Percentiles rank a stretch among this genome's conserved stretches.
These are phyloP conservation scores for Cyclaneusma minus DNA, from an alignment of 2,329 filamentous ascomycete genomes.

Conservation along the genomic window DNA sequence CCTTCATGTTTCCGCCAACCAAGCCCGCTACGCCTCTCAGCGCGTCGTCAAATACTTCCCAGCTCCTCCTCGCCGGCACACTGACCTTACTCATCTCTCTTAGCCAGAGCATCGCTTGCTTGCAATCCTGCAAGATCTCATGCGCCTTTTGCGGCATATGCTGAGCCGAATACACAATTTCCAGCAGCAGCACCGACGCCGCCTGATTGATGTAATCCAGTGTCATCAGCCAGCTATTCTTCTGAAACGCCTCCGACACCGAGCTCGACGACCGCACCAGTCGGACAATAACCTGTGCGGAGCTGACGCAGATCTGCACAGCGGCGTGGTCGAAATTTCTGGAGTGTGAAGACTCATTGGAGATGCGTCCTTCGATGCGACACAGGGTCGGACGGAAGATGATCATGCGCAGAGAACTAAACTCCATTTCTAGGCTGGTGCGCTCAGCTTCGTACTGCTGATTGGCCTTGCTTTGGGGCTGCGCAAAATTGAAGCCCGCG, in stretches of 20 bases:
- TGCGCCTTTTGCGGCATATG: slow-evolving; percentile 10
- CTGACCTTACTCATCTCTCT: slow-evolving; percentile 8
- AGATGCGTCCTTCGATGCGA: slow-evolving; percentile 9
- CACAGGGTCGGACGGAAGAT: slow-evolving; percentile 14
- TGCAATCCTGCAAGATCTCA: slow-evolving; percentile 11
- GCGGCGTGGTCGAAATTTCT: slow-evolving; percentile 10
- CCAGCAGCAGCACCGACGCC: slow-evolving; percentile 12
- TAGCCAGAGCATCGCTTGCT: slow-evolving; percentile 12
- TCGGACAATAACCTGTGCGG: slow-evolving; percentile 10
- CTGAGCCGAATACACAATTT: slow-evolving; percentile 11
- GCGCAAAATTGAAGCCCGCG: slow-evolving; percentile 7
- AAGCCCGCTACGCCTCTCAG: slow-evolving; percentile 9
- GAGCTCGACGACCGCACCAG: slow-evolving; percentile 3
- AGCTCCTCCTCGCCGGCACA: slow-evolving; percentile 13
- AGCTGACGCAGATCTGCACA: slow-evolving; percentile 9
- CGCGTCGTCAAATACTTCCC: slow-evolving; percentile 13
- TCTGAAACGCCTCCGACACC: slow-evolving; percentile 5
- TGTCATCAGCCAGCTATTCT: slow-evolving; percentile 11
- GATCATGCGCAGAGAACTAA: slow-evolving; percentile 11
- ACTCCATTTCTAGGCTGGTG: slow-evolving; percentile 11
- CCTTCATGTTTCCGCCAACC: slow-evolving; percentile 6
- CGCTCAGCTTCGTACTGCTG: slow-evolving; percentile 1
- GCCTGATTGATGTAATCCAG: slow-evolving; percentile 14
- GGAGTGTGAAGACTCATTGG: slow-evolving; percentile 5
- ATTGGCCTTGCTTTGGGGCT: slow-evolving; percentile 5